Evolutionary conservation across 2,329 filamentous ascomycete species (phyloP).

Genomic region (Colletotrichum camelliae): DNA sequence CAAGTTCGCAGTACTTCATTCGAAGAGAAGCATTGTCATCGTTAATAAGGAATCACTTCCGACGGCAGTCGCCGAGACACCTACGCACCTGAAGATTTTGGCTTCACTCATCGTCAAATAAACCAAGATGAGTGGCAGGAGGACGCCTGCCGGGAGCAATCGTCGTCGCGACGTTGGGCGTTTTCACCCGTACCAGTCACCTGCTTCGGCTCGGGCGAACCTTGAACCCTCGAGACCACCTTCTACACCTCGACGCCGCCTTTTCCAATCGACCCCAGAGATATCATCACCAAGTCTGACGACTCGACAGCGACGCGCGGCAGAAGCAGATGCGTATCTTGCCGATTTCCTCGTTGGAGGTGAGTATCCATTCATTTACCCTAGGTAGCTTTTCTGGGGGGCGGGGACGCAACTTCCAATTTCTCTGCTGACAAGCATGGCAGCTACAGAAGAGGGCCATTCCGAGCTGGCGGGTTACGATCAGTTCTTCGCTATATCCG

Average conservation of each 20-base stretch:
- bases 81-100: neutral
- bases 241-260: neutral
- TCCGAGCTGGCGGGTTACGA: neutral
- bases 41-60: neutral
- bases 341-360: neutral
- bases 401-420: neutral
- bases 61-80: neutral
- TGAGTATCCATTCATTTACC: neutral
- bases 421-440: neutral
- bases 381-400: neutral
- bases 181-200: neutral
- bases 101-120: neutral
- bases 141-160: neutral
- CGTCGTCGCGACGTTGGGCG: neutral
- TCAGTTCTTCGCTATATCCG: neutral
- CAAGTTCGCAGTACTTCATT: too few species aligned
- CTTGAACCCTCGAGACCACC: neutral
- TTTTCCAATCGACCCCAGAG: neutral
- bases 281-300: neutral
- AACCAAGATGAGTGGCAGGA: neutral
- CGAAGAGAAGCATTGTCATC: neutral
- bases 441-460: neutral
- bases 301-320: neutral
- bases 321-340: neutral
- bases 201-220: neutral